Evolutionary conservation across 2,329 filamentous ascomycete genomes (phyloP).

Genomic region (Clonostachys chloroleuca): DNA sequence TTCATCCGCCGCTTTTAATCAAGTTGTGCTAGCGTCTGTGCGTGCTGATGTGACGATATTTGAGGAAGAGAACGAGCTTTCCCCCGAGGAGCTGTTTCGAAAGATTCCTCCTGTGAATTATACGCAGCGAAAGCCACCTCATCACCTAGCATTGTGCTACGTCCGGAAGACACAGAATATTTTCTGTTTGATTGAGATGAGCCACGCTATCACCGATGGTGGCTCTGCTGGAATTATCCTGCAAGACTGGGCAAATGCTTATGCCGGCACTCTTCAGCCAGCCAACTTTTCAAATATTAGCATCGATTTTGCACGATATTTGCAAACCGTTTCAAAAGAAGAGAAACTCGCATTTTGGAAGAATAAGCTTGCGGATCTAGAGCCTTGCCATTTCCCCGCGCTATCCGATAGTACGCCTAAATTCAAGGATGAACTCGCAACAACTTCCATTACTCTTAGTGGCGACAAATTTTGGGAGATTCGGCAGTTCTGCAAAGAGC

Average conservation of each 20-base stretch:
- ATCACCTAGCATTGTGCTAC: slow-evolving; percentile 10
- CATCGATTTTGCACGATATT: neutral
- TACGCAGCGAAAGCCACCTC: slow-evolving; percentile 2
- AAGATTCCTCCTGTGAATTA: no score
- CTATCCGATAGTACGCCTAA: neutral
- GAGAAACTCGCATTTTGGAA: neutral
- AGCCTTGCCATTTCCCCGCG: neutral
- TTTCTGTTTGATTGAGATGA: slow-evolving; percentile 1
- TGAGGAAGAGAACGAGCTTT: no score
- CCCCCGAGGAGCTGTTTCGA: no score
- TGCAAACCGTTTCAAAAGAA: neutral
- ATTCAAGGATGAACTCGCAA: no score
- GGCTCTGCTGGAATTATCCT: neutral
- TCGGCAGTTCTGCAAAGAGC: neutral
- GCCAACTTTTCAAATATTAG: neutral
- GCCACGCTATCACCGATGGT: slow-evolving; percentile 2
- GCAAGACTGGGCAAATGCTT: neutral
- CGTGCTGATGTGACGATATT: no score
- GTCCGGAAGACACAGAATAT: no score
- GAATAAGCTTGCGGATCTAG: neutral
- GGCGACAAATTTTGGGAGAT: neutral
- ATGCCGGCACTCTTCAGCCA: neutral
- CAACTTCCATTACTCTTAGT: neutral
- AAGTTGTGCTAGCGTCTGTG: slow-evolving; percentile 41
- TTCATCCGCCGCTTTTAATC: slow-evolving; percentile 40